Percentiles rank a stretch among this genome's conserved stretches.
These are phyloP conservation scores for Hordeum pubiflorum DNA, from an alignment of 202 grass and related monocot genomes.

Conservation along the genomic window DNA sequence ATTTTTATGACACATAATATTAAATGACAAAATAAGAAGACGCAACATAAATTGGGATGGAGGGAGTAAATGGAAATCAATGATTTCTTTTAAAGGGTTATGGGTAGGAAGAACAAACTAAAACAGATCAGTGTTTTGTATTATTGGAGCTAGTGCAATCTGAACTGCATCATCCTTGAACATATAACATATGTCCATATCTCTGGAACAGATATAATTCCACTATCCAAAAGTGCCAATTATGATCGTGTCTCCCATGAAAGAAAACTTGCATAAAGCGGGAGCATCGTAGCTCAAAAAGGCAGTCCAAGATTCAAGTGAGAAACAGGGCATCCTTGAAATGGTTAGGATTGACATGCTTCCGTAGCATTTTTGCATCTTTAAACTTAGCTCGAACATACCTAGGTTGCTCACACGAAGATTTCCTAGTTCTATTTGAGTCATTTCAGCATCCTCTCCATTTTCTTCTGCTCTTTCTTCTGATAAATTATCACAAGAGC, in stretches of 20 bases:
- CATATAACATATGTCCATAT: neutral
- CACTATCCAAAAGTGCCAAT: neutral
- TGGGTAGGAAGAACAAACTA: neutral
- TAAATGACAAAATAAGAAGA: neutral
- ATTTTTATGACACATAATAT: neutral
- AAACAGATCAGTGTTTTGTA: neutral
- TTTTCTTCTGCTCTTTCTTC: slow-evolving; percentile 40
- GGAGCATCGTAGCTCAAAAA: neutral
- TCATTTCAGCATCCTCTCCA: slow-evolving; percentile 48
- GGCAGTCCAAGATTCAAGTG: neutral
- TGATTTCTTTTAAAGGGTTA: neutral
- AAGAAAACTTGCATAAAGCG: slow-evolving; percentile 7
- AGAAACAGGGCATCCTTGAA: neutral
- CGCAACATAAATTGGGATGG: neutral
- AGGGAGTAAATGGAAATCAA: neutral
- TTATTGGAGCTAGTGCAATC: neutral
- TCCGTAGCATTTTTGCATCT: neutral
- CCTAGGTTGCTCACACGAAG: slow-evolving; percentile 87
- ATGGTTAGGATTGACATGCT: slow-evolving; percentile 1
- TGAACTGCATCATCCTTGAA: neutral
- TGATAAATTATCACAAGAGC: slow-evolving; percentile 56
- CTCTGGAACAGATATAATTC: slow-evolving; percentile 2
- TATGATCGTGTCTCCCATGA: neutral
- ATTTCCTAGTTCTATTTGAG: slow-evolving; percentile 70
- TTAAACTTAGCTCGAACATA: slow-evolving; percentile 25